Evolutionary conservation across 768 basidiomycete genomes (phyloP).

Genomic region (Pleurotus cornucopiae): DNA sequence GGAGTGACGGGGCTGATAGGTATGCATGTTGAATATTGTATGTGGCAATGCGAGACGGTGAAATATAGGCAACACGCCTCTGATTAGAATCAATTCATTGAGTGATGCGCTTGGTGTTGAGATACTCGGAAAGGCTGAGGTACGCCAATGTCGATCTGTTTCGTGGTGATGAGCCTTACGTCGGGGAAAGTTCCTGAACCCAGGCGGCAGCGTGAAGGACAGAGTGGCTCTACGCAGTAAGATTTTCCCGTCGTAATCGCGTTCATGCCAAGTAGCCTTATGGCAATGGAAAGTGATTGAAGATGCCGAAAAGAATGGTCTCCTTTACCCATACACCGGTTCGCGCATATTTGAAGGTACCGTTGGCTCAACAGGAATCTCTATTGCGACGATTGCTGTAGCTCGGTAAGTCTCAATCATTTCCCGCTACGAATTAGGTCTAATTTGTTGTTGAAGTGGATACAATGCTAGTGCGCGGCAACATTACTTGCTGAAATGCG

Average conservation of each 20-base stretch:
- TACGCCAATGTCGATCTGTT: conserved; percentile 22
- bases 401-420: conserved; percentile 55
- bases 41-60: neutral
- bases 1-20: conserved; percentile 88
- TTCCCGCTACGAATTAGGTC: neutral
- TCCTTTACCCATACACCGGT: conserved; percentile 80
- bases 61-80: conserved; percentile 82
- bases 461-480: conserved; percentile 73
- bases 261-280: neutral
- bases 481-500: neutral
- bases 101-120: conserved; percentile 91
- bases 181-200: conserved; percentile 77
- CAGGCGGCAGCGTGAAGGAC: conserved; percentile 97
- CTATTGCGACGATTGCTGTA: conserved; percentile 87
- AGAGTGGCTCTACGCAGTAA: conserved; percentile 90
- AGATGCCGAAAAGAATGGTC: conserved; percentile 82
- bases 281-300: conserved; percentile 67
- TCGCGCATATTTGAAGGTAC: conserved; percentile 97
- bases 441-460: conserved; percentile 46
- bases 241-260: conserved; percentile 14
- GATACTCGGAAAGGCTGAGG: conserved; percentile 95
- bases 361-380: conserved; percentile 94
- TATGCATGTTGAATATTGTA: conserved; percentile 24
- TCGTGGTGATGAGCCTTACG: neutral
- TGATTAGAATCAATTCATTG: conserved; percentile 86